Conservation (phyloP, 2,329 filamentous ascomycete genomes). For the Colletotrichum abscissum region DNA sequence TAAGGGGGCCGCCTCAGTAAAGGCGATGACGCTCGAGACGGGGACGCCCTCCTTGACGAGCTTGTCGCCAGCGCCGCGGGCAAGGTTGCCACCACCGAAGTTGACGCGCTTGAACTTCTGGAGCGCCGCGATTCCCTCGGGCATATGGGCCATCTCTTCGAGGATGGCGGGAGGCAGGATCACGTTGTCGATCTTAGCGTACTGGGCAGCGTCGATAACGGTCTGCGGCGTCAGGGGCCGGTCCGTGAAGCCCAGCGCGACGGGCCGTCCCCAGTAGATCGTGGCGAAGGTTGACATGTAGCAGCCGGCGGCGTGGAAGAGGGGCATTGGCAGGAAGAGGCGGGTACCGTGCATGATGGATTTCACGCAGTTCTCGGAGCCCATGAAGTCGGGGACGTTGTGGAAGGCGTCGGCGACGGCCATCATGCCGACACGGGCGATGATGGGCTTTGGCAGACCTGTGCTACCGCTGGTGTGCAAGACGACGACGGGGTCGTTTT, state of each 20-base stretch:
- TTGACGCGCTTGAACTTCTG: slow-evolving; percentile 46
- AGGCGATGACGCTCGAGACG: slow-evolving; percentile 50
- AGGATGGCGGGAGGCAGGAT: slow-evolving; percentile 53
- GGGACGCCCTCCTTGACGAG: slow-evolving; percentile 48
- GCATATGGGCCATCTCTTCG: slow-evolving; percentile 52
- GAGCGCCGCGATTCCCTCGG: slow-evolving; percentile 45
- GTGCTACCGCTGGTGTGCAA: slow-evolving; percentile 60
- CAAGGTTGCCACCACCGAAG: slow-evolving; percentile 53
- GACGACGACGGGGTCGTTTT: slow-evolving; percentile 53
- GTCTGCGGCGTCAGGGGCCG: slow-evolving; percentile 49
- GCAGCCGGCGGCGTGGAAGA: slow-evolving; percentile 52
- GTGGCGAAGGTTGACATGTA: slow-evolving; percentile 38
- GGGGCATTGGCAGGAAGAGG: slow-evolving; percentile 44
- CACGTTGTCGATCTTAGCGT: slow-evolving; percentile 41
- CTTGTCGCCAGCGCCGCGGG: slow-evolving; percentile 49
- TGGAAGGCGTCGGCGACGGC: slow-evolving; percentile 45
- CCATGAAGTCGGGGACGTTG: slow-evolving; percentile 16
- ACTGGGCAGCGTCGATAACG: slow-evolving; percentile 44
- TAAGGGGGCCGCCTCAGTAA: slow-evolving; percentile 53
- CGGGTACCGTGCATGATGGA: slow-evolving; percentile 11
- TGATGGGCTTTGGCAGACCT: slow-evolving; percentile 58
- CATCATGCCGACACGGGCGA: slow-evolving; percentile 51
- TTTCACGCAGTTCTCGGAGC: slow-evolving; percentile 14
- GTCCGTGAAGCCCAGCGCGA: slow-evolving; percentile 45
- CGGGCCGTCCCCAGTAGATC: slow-evolving; percentile 45